phyloP scores from a whole-genome alignment of 1,284 basidiomycete species.

The Malassezia pachydermatis region DNA sequence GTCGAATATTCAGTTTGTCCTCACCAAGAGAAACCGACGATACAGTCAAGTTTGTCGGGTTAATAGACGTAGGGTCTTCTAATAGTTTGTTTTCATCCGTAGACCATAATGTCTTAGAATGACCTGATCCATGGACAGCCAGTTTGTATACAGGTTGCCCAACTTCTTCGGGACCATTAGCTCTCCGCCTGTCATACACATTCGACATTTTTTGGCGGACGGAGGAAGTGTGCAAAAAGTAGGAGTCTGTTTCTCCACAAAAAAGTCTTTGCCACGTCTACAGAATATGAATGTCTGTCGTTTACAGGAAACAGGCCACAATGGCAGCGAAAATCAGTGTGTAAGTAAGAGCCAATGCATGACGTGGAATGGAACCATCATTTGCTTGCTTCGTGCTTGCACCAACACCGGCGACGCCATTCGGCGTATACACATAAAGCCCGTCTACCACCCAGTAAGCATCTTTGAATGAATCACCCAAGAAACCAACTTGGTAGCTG shows the following conservation, averaged over 20 bases:
- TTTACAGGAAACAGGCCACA: neutral
- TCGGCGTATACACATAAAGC: constrained; percentile 25
- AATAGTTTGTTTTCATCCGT: constrained; percentile 5
- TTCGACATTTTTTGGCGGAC: neutral
- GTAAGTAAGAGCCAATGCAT: neutral
- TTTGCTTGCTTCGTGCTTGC: neutral
- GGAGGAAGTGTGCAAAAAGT: neutral
- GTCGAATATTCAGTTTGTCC: neutral
- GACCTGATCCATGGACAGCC: neutral
- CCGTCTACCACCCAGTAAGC: constrained; percentile 36
- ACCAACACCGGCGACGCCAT: neutral
- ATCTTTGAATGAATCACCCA: constrained; percentile 27
- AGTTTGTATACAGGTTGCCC: constrained; percentile 8
- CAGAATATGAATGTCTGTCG: neutral
- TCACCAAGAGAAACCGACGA: neutral
- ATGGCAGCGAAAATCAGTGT: neutral
- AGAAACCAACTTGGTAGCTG: constrained; percentile 30
- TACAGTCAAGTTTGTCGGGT: neutral
- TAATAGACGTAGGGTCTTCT: neutral
- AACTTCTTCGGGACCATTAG: constrained; percentile 15
- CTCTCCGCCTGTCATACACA: constrained; percentile 10
- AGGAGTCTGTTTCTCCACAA: neutral
- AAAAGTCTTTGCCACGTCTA: neutral
- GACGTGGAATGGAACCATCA: too few relatives aligned
- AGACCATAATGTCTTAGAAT: constrained; percentile 2